These are phyloP conservation scores for Phytophthora sojae DNA, from an alignment of 352 stramenopile genomes.

Conservation along the genomic window DNA sequence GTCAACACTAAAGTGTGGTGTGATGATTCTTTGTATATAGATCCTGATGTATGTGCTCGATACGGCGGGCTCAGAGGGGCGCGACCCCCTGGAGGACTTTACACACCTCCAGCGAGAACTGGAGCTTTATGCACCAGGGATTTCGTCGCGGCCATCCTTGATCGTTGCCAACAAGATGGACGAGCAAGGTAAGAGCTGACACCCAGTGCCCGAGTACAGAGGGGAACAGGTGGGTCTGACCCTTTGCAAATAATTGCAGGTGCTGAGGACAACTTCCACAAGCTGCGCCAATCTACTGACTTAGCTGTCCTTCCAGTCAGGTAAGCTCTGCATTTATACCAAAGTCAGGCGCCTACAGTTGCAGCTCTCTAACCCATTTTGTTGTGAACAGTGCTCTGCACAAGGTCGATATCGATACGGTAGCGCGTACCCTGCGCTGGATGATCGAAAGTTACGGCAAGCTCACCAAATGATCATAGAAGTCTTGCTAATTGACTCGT, in stretches of 20 bases:
- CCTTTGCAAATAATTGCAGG: slow-evolving; percentile 26
- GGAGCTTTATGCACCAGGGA: slow-evolving; percentile 87
- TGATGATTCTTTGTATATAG: slow-evolving; percentile 34
- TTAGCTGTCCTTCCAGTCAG: slow-evolving; percentile 84
- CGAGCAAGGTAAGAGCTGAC: slow-evolving; percentile 49
- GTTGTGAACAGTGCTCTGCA: slow-evolving; percentile 67
- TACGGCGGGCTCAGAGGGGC: slow-evolving; percentile 78
- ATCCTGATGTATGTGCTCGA: slow-evolving; percentile 90
- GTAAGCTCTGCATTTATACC: slow-evolving; percentile 30
- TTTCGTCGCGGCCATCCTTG: slow-evolving; percentile 85
- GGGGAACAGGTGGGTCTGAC: not conserved
- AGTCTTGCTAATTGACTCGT: slow-evolving; percentile 1
- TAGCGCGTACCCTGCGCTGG: slow-evolving; percentile 76
- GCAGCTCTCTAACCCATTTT: slow-evolving; percentile 1
- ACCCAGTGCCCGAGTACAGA: not conserved
- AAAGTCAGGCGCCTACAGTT: not conserved
- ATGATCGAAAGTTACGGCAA: slow-evolving; percentile 74
- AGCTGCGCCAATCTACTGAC: slow-evolving; percentile 73
- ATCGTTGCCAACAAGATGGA: slow-evolving; percentile 94
- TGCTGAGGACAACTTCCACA: slow-evolving; percentile 83
- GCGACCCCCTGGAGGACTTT: slow-evolving; percentile 82
- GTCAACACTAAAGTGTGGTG: not conserved
- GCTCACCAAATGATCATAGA: slow-evolving; percentile 64
- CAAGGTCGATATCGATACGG: slow-evolving; percentile 87
- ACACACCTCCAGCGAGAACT: slow-evolving; percentile 84